A percentile compares a stretch with the other conserved stretches of the same genome.
Conservation (phyloP, 1,284 basidiomycete species). For the Schizopora paradoxa region DNA sequence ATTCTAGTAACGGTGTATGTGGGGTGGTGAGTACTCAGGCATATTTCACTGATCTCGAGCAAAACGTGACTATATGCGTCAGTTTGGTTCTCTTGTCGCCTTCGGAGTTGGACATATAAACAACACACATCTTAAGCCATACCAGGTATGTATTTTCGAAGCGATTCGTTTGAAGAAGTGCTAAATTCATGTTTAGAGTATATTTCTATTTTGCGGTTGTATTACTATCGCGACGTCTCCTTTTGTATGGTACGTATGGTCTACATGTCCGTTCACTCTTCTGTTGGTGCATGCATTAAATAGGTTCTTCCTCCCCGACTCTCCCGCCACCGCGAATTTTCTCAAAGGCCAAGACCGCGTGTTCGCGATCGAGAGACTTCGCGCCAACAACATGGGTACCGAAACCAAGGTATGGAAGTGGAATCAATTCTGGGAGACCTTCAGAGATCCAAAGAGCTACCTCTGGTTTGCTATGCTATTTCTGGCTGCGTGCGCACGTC, state of each 20-base stretch:
- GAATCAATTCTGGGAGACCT: constrained; percentile 38
- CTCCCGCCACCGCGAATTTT: constrained; percentile 1
- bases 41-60: neutral
- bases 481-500: constrained; percentile 31
- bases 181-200: no score
- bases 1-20: constrained; percentile 1
- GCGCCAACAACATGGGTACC: constrained; percentile 39
- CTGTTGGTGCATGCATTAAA: constrained; percentile 19
- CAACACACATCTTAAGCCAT: constrained; percentile 2
- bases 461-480: constrained; percentile 39
- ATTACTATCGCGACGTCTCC: constrained; percentile 40
- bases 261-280: constrained; percentile 37
- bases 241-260: constrained; percentile 37
- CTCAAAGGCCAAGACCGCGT: constrained; percentile 16
- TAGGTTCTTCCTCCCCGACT: constrained; percentile 7
- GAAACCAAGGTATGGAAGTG: constrained; percentile 43
- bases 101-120: constrained; percentile 40
- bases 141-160: no score
- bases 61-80: neutral
- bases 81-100: constrained; percentile 36
- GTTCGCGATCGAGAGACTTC: constrained; percentile 38
- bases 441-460: constrained; percentile 40
- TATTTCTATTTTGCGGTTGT: constrained; percentile 46
- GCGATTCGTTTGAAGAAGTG: no score
- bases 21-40: neutral